Conservation (phyloP, 2,329 filamentous ascomycete genomes). For the Apiospora sp. region DNA sequence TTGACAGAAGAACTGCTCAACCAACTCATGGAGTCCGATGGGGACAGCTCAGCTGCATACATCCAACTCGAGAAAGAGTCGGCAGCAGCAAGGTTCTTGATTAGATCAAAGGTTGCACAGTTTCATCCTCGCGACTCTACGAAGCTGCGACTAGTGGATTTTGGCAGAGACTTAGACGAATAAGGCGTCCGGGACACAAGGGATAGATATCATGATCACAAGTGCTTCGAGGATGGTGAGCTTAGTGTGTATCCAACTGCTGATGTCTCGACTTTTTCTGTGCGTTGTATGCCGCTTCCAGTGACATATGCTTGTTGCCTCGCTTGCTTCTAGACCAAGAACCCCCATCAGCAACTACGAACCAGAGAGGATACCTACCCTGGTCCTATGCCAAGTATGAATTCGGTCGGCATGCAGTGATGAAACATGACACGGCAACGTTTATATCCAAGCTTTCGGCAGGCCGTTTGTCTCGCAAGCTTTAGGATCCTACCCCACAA, state of each 20-base stretch:
- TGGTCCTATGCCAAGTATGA: not conserved
- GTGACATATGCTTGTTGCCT: not conserved
- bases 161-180: slow-evolving; percentile 68
- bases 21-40: slow-evolving; percentile 60
- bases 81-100: slow-evolving; percentile 68
- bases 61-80: slow-evolving; percentile 66
- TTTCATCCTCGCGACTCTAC: slow-evolving; percentile 71
- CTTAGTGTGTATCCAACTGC: not conserved
- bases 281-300: not conserved
- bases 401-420: too few species aligned
- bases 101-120: slow-evolving; percentile 70
- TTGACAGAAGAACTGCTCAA: slow-evolving; percentile 69
- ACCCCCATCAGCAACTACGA: not conserved
- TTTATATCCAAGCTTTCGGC: too few species aligned
- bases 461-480: too few species aligned
- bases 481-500: too few species aligned
- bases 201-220: not conserved
- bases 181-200: slow-evolving; percentile 35
- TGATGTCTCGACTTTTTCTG: not conserved
- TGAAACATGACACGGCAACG: too few species aligned
- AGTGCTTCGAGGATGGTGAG: not conserved
- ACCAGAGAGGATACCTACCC: not conserved
- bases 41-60: slow-evolving; percentile 64
- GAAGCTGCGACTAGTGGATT: slow-evolving; percentile 66
- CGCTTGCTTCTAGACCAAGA: not conserved